Evolutionary conservation across 2,329 filamentous ascomycete species (phyloP).

Genomic region (Ceratocystis cubensis): DNA sequence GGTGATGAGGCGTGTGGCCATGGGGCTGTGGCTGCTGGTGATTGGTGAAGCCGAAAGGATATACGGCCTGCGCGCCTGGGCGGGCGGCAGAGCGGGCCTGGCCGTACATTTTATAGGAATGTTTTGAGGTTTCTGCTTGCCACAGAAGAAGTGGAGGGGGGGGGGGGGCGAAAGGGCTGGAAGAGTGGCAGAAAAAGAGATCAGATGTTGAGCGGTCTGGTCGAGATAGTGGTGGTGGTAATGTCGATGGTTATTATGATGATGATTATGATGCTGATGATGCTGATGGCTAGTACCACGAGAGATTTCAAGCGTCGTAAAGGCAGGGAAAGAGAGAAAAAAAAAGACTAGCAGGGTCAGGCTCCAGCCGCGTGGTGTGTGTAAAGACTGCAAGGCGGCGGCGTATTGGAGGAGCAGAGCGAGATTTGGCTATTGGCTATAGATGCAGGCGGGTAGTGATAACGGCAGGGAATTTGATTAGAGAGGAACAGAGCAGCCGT

Average conservation of each 20-base stretch:
- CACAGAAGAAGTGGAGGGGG: neutral
- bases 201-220: neutral
- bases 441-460: conserved; percentile 2
- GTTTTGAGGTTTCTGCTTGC: neutral
- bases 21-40: conserved; percentile 47
- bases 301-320: neutral
- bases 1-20: conserved; percentile 52
- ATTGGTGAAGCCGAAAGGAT: conserved; percentile 55
- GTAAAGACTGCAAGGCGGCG: conserved; percentile 3
- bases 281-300: neutral
- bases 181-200: neutral
- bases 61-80: conserved; percentile 18
- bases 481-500: too few species aligned
- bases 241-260: neutral
- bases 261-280: neutral
- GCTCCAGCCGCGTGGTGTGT: neutral
- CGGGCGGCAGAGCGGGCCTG: conserved; percentile 16
- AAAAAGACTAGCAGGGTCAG: neutral
- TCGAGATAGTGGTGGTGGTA: neutral
- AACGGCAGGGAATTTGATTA: neutral
- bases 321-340: neutral
- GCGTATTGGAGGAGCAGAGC: neutral
- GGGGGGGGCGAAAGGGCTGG: neutral
- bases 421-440: neutral
- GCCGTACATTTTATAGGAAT: conserved; percentile 9